Evolutionary conservation across 106 monocot genomes (phyloP), one percentile per base, ranked within the genome.

Genomic region (Gastrodia elata): DNA sequence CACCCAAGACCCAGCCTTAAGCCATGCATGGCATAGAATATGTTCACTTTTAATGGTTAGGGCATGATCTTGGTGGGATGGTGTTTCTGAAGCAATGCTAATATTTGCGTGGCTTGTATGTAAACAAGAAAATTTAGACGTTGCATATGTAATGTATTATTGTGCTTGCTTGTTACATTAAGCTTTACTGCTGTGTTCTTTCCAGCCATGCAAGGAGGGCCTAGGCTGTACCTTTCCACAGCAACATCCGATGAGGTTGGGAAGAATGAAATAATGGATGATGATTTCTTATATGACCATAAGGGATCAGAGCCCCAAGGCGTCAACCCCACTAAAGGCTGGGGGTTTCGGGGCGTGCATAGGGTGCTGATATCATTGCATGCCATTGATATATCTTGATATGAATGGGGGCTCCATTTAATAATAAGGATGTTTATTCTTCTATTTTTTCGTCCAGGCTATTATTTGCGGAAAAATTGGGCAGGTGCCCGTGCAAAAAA

Each of bases 401-500:
- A 67, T 14, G 65, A n/a, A n/a, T n/a, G n/a, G n/a, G n/a, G n/a
- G n/a, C 36, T 34, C 5, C 38, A 26, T 38, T n/a, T 16, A 15
- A 6, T 2, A 49, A 18, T 52, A n/a, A 22, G 15, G 71, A 33
- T 28, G 13, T 49, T 10, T 27, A 38, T 68, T 40, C 46, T 42
- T 1, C 9, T 49, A 3, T 33, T 22, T 73, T 70, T 55, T 36
- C 28, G 56, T 61, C 34, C 36, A 98, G 97, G 97, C 97, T 36
- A 88, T 98, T 16, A 83, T 98, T 71, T 93, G 90, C 77, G 97
- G 97, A 20, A 98, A 86, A 88, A 79, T 98, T 76, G 93, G 97
- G 24, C 90, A 93, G 41, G 22, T 78, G 38, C 97, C 97, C 34
- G 76, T 98, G 20, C 97, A 98, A 76, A 98, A 98, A 75, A 93